Conservation (phyloP, 352 stramenopile species). For the Phytophthora sojae region DNA sequence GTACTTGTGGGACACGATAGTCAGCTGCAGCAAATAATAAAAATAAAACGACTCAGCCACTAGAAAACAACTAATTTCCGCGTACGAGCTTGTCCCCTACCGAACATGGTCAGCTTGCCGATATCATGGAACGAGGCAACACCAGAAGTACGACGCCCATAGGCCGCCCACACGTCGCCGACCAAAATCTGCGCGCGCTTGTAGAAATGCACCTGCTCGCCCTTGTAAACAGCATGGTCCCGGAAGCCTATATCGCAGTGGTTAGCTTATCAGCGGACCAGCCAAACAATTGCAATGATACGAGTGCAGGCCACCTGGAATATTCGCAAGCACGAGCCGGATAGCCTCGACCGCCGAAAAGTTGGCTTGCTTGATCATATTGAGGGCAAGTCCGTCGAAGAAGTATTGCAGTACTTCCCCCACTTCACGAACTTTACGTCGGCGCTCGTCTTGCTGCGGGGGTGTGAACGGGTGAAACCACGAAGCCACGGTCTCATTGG, state of each 20-base stretch:
- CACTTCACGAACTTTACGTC: constrained; percentile 67
- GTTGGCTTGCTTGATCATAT: constrained; percentile 60
- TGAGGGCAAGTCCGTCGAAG: constrained; percentile 59
- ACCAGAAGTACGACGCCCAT: constrained; percentile 57
- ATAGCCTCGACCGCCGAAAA: constrained; percentile 69
- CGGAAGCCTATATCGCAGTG: constrained; percentile 57
- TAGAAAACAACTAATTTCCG: not conserved
- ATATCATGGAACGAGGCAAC: constrained; percentile 84
- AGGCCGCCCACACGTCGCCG: constrained; percentile 89
- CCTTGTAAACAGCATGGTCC: constrained; percentile 85
- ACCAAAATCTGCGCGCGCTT: constrained; percentile 92
- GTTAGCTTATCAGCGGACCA: not conserved
- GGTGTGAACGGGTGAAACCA: constrained; percentile 77
- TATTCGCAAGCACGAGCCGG: constrained; percentile 69
- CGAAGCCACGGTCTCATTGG: constrained; percentile 49
- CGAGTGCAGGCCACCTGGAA: constrained; percentile 47
- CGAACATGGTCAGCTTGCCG: constrained; percentile 90
- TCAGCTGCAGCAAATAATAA: constrained; percentile 55
- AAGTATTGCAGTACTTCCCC: constrained; percentile 55
- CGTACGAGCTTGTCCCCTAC: constrained; percentile 27
- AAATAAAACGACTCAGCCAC: not conserved
- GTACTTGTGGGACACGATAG: constrained; percentile 88
- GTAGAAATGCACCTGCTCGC: constrained; percentile 89
- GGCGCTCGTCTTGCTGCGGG: constrained; percentile 67
- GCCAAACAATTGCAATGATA: not conserved